Conservation (phyloP, 2,329 filamentous ascomycete genomes). For the Volutella citrinella region DNA sequence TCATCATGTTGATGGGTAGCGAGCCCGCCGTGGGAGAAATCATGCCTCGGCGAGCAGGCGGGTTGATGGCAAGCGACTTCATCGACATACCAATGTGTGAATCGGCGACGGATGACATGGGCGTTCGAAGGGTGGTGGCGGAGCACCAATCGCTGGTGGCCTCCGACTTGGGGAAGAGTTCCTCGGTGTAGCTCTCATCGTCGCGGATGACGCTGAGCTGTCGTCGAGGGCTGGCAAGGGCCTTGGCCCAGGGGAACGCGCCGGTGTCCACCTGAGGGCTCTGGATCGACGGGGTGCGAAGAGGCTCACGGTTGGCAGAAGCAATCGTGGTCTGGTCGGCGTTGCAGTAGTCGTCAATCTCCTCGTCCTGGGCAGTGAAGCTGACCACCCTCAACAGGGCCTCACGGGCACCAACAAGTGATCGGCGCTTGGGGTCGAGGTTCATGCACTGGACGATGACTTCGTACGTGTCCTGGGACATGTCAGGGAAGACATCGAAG, state of each 20-base stretch:
- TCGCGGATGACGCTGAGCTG: constrained; percentile 86
- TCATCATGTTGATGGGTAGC: constrained; percentile 75
- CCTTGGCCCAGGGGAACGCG: constrained; percentile 93
- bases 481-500: constrained; percentile 96
- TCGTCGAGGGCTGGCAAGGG: constrained; percentile 73
- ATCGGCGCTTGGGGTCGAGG: constrained; percentile 85
- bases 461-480: constrained; percentile 98
- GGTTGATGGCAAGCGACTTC: constrained; percentile 63
- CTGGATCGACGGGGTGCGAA: constrained; percentile 92
- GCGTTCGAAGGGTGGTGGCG: constrained; percentile 69
- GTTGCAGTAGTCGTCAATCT: constrained; percentile 88
- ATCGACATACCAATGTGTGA: constrained; percentile 80
- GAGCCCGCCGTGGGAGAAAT: constrained; percentile 63
- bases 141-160: constrained; percentile 76
- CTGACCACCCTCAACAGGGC: constrained; percentile 77
- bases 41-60: constrained; percentile 36
- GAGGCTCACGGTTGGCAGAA: constrained; percentile 88
- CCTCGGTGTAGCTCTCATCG: constrained; percentile 76
- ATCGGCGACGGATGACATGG: constrained; percentile 78
- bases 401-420: constrained; percentile 72
- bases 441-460: constrained; percentile 89
- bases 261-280: constrained; percentile 78
- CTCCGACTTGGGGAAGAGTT: constrained; percentile 79
- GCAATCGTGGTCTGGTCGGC: constrained; percentile 74
- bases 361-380: constrained; percentile 93